Conservation (phyloP, 495 filamentous ascomycete genomes). For the Physcia stellaris region DNA sequence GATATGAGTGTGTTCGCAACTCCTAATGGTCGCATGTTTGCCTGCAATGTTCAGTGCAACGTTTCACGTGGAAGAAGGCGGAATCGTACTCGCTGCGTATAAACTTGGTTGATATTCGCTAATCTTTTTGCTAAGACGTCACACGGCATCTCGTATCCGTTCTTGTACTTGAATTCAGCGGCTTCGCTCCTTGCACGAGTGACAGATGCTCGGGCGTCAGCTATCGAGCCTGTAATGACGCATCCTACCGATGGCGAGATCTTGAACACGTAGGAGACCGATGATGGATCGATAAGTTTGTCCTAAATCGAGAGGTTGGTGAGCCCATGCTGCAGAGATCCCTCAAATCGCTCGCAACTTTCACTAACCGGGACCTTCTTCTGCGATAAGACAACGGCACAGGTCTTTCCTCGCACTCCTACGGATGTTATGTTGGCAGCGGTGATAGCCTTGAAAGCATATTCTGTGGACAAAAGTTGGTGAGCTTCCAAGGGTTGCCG, state of each 20-base stretch:
- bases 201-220: slow-evolving; percentile 85
- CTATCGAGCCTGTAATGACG: slow-evolving; percentile 97
- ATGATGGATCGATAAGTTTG: slow-evolving; percentile 94
- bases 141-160: slow-evolving; percentile 98
- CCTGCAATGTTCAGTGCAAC: slow-evolving; percentile 35
- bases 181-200: slow-evolving; percentile 88
- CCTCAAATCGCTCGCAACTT: background rate
- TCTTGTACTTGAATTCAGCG: slow-evolving; percentile 96
- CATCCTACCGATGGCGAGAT: slow-evolving; percentile 92
- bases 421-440: slow-evolving; percentile 97
- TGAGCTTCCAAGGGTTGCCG: background rate
- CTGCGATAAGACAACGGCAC: slow-evolving; percentile 92
- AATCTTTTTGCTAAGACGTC: slow-evolving; percentile 91
- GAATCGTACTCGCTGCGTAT: slow-evolving; percentile 76
- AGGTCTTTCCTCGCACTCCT: slow-evolving; percentile 89
- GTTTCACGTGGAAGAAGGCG: background rate
- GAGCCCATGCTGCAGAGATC: background rate
- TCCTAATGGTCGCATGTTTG: slow-evolving; percentile 94
- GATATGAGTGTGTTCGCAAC: slow-evolving; percentile 92
- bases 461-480: slow-evolving; percentile 46
- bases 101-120: slow-evolving; percentile 98
- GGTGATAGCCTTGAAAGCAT: slow-evolving; percentile 99
- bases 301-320: slow-evolving; percentile 41
- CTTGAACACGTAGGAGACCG: slow-evolving; percentile 94
- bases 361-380: slow-evolving; percentile 94